These are phyloP conservation scores for Phyllosticta ampelicida DNA, from an alignment of 2,329 filamentous ascomycete species.

Conservation along the genomic window DNA sequence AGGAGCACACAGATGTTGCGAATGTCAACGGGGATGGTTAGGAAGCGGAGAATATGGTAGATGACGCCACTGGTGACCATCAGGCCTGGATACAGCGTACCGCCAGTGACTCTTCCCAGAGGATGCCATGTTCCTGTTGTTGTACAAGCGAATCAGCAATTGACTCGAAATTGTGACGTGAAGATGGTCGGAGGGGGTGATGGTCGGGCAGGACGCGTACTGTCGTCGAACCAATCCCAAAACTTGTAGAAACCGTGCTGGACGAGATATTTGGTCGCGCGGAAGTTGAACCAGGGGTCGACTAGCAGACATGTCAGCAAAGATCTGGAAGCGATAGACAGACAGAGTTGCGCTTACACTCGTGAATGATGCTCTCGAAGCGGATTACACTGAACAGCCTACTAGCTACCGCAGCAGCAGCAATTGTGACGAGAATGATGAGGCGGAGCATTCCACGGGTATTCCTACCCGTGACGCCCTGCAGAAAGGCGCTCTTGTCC, in stretches of 20 bases:
- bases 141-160: slow-evolving; percentile 3
- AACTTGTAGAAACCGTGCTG: slow-evolving; percentile 97
- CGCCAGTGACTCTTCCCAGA: slow-evolving; percentile 92
- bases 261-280: slow-evolving; percentile 95
- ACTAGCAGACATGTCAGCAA: slow-evolving; percentile 45
- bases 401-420: slow-evolving; percentile 80
- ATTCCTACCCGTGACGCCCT: slow-evolving; percentile 69
- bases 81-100: slow-evolving; percentile 94
- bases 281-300: slow-evolving; percentile 99
- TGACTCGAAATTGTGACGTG: not conserved
- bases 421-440: slow-evolving; percentile 83
- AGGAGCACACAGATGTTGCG: slow-evolving; percentile 97
- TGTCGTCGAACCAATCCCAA: slow-evolving; percentile 99
- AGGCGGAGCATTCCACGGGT: slow-evolving; percentile 77
- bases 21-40: slow-evolving; percentile 92
- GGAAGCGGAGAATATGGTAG: slow-evolving; percentile 81
- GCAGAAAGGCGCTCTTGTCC: slow-evolving; percentile 46
- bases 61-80: slow-evolving; percentile 99
- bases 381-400: slow-evolving; percentile 97
- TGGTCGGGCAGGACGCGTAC: slow-evolving; percentile 37
- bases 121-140: slow-evolving; percentile 87
- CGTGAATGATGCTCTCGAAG: slow-evolving; percentile 99
- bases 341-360: slow-evolving; percentile 63
- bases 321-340: not conserved
- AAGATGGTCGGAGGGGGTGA: not conserved